Percentiles rank a stretch among this genome's conserved stretches.
phyloP scores from a whole-genome alignment of 2,329 filamentous ascomycete genomes.

The Emergomyces pasteurianus region DNA sequence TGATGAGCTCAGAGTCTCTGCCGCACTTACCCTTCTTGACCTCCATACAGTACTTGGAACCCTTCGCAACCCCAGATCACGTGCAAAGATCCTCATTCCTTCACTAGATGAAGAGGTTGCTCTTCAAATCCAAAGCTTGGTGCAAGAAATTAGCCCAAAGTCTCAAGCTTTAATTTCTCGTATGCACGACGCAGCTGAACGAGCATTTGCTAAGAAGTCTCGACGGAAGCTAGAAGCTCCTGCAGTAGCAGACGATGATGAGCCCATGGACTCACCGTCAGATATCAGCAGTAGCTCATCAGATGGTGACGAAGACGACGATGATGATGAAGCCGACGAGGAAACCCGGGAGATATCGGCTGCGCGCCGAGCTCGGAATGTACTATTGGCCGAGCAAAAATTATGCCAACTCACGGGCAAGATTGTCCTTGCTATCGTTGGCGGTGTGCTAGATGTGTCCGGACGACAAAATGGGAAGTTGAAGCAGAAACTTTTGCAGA shows the following conservation, averaged over 20 bases:
- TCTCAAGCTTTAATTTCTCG: constrained; percentile 56
- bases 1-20: constrained; percentile 65
- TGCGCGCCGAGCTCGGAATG: constrained; percentile 48
- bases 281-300: constrained; percentile 44
- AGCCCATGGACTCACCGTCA: constrained; percentile 53
- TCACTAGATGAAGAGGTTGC: constrained; percentile 36
- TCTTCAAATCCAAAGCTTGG: constrained; percentile 47
- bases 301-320: constrained; percentile 20
- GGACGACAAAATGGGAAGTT: constrained; percentile 52
- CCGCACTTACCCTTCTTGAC: constrained; percentile 69
- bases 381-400: constrained; percentile 68
- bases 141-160: constrained; percentile 55
- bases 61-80: constrained; percentile 42
- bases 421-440: constrained; percentile 67
- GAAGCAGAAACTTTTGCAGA: constrained; percentile 60
- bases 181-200: constrained; percentile 68
- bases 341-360: constrained; percentile 30
- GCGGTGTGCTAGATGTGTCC: constrained; percentile 57
- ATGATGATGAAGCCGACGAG: constrained; percentile 21
- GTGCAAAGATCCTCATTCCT: constrained; percentile 30
- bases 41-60: constrained; percentile 68
- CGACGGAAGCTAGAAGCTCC: constrained; percentile 28
- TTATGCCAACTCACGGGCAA: constrained; percentile 79
- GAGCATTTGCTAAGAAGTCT: constrained; percentile 59
- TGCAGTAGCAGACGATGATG: constrained; percentile 41